Conservation (phyloP, 2,329 filamentous ascomycete genomes). For the Cytospora schulzeri region DNA sequence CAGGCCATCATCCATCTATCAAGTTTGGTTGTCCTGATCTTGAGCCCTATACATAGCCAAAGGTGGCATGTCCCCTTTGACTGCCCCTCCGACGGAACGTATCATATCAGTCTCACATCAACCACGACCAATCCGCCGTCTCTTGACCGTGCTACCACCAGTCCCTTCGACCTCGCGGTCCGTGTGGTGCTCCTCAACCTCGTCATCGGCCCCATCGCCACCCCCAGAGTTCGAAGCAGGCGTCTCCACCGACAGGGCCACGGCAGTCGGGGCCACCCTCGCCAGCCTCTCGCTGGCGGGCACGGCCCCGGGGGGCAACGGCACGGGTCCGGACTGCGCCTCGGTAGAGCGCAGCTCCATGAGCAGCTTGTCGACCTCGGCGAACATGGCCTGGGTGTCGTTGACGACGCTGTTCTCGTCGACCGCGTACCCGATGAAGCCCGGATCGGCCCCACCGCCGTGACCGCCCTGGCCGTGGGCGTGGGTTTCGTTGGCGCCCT, state of each 20-base stretch:
- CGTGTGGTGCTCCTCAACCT: slow-evolving; percentile 22
- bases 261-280: slow-evolving; percentile 21
- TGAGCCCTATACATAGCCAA: no score
- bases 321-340: slow-evolving; percentile 48
- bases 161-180: slow-evolving; percentile 26
- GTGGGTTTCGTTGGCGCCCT: slow-evolving; percentile 38
- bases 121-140: slow-evolving; percentile 32
- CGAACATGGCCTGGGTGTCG: slow-evolving; percentile 86
- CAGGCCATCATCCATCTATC: not conserved
- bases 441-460: slow-evolving; percentile 44
- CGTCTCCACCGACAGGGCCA: slow-evolving; percentile 18
- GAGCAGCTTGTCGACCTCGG: slow-evolving; percentile 79
- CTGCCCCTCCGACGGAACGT: not conserved
- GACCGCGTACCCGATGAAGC: slow-evolving; percentile 62
- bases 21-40: not conserved
- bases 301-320: slow-evolving; percentile 30
- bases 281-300: slow-evolving; percentile 27
- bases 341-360: slow-evolving; percentile 77
- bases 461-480: slow-evolving; percentile 34
- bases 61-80: no score
- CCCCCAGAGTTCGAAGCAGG: slow-evolving; percentile 22
- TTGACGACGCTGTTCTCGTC: slow-evolving; percentile 87
- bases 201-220: slow-evolving; percentile 16
- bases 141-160: slow-evolving; percentile 31
- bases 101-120: slow-evolving; percentile 15